Percentiles rank a stretch among this genome's conserved stretches.
phyloP scores from a whole-genome alignment of 768 basidiomycete genomes.

The Kwoniella newhampshirensis region DNA sequence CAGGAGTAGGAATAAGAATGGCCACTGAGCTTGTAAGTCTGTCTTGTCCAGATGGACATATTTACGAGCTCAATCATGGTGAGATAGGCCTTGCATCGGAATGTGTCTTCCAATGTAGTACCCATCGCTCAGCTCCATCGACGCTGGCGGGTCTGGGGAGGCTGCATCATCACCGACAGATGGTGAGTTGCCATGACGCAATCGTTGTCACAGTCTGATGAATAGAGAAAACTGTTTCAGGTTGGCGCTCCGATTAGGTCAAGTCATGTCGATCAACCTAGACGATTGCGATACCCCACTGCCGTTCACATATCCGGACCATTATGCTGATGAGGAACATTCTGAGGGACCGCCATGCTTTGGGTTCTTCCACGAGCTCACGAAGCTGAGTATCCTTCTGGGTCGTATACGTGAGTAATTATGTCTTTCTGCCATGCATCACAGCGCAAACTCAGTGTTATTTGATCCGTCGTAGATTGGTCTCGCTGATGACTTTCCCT shows the following conservation, averaged over 20 bases:
- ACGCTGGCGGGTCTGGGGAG: slow-evolving; percentile 30
- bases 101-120: slow-evolving; percentile 16
- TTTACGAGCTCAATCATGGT: not conserved
- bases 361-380: slow-evolving; percentile 11
- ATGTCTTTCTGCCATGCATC: no score
- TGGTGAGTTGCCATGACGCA: slow-evolving; percentile 16
- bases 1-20: slow-evolving; percentile 19
- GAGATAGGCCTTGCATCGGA: slow-evolving; percentile 24
- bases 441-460: no score
- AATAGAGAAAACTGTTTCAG: not conserved
- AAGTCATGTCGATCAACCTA: slow-evolving; percentile 6
- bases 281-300: slow-evolving; percentile 9
- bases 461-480: no score
- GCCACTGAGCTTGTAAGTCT: slow-evolving; percentile 21
- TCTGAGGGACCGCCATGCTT: slow-evolving; percentile 8
- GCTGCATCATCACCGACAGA: slow-evolving; percentile 25
- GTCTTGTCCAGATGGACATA: not conserved
- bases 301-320: slow-evolving; percentile 6
- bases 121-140: slow-evolving; percentile 26
- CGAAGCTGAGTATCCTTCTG: slow-evolving; percentile 4
- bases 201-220: not conserved
- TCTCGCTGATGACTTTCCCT: no score
- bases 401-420: slow-evolving; percentile 15
- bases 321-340: slow-evolving; percentile 1
- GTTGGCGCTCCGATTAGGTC: slow-evolving; percentile 4